phyloP scores from a whole-genome alignment of 371 early-diverging fungal genomes.

The Rhizopus delemar region DNA sequence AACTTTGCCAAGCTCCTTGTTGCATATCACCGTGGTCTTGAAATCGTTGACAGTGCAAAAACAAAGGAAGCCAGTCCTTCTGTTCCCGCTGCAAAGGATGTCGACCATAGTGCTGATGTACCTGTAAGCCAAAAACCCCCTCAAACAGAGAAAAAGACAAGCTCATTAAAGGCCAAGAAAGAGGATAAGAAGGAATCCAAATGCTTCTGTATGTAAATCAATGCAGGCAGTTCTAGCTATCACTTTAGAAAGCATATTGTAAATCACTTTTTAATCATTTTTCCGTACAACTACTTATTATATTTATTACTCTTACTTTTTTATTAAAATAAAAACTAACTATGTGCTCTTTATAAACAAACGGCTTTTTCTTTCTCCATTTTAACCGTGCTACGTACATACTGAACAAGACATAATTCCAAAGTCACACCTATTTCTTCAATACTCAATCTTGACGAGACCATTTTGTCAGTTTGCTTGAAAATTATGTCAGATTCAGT shows the following conservation, averaged over 20 bases:
- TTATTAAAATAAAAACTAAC: too few species aligned
- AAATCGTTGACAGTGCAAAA: background rate
- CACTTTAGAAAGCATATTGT: background rate
- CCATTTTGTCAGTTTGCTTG: background rate
- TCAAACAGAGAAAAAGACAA: background rate
- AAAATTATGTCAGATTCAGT: slow-evolving; percentile 21
- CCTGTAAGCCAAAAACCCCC: background rate
- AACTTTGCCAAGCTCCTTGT: slow-evolving; percentile 59
- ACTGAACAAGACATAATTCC: too few species aligned
- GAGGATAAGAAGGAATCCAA: slow-evolving; percentile 20
- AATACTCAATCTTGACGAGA: too few species aligned
- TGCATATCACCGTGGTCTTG: slow-evolving; percentile 26
- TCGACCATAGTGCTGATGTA: background rate
- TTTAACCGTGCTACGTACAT: too few species aligned
- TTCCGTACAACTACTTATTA: too few species aligned
- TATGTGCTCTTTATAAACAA: too few species aligned
- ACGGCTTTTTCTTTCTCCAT: too few species aligned
- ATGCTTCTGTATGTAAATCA: slow-evolving; percentile 28
- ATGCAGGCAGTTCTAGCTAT: background rate
- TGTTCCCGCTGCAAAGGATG: background rate
- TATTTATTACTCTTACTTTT: too few species aligned
- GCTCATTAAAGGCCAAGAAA: slow-evolving; percentile 1
- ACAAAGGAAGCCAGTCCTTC: background rate
- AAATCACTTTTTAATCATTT: too few species aligned
- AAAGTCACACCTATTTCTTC: too few species aligned